phyloP scores from a whole-genome alignment of 441 rosid genomes.

The Brassica hybrid region DNA sequence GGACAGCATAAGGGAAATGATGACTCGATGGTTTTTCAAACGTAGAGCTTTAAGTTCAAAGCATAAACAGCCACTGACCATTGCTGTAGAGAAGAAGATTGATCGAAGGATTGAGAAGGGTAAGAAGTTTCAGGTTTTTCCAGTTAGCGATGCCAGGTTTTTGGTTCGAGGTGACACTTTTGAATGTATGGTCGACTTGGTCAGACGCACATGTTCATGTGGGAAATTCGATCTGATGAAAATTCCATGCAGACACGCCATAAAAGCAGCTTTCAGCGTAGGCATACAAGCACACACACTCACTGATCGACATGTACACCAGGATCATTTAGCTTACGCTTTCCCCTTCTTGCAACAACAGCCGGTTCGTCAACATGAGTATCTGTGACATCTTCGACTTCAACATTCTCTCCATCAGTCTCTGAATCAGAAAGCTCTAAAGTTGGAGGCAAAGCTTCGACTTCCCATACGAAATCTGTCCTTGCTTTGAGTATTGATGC shows the following conservation, averaged over 20 bases:
- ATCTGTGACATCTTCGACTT: too few relatives aligned
- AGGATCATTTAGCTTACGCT: too few relatives aligned
- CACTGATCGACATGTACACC: background rate
- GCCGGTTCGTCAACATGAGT: too few relatives aligned
- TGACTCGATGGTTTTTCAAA: too few relatives aligned
- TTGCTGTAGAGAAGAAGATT: background rate
- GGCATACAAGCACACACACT: background rate
- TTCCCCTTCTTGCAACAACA: too few relatives aligned
- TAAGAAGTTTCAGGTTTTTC: background rate
- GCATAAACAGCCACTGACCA: background rate
- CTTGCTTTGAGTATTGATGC: too few relatives aligned
- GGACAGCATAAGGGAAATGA: too few relatives aligned
- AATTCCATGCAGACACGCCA: background rate
- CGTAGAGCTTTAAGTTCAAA: too few relatives aligned
- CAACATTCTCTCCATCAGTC: too few relatives aligned
- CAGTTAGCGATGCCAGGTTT: background rate
- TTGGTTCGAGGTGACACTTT: background rate
- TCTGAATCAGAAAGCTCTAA: too few relatives aligned
- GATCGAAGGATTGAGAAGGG: background rate
- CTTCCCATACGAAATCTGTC: too few relatives aligned
- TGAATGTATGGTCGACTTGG: background rate
- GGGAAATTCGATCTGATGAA: background rate
- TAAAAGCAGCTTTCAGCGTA: background rate
- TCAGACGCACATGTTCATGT: background rate
- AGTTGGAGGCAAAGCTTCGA: too few relatives aligned